Percentiles rank a stretch among this genome's conserved stretches.
phyloP scores from a whole-genome alignment of 257 asterid species.

The Jasminum sambac region DNA sequence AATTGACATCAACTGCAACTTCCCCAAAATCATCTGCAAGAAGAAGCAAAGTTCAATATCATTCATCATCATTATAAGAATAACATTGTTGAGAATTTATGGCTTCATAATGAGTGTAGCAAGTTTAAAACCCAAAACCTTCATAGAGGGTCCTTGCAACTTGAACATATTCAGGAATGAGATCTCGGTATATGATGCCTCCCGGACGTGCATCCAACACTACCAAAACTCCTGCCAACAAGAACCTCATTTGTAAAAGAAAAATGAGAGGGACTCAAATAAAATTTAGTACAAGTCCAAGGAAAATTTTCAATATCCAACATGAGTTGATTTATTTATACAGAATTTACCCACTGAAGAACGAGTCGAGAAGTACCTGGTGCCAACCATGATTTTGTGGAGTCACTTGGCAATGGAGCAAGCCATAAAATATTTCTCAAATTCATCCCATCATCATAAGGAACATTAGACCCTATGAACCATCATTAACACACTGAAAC shows the following conservation, averaged over 20 bases:
- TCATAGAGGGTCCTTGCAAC: slow-evolving; percentile 82
- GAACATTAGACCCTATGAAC: slow-evolving; percentile 68
- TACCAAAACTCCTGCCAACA: slow-evolving; percentile 76
- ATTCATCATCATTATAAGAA: neutral
- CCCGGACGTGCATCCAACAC: slow-evolving; percentile 86
- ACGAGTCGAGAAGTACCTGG: slow-evolving; percentile 61
- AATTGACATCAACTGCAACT: slow-evolving; percentile 76
- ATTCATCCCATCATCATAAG: slow-evolving; percentile 80
- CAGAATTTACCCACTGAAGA: slow-evolving; percentile 7
- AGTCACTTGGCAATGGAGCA: slow-evolving; percentile 81
- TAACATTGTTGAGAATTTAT: slow-evolving; percentile 9
- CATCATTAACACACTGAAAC: slow-evolving; percentile 24
- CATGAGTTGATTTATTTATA: neutral
- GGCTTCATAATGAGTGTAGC: slow-evolving; percentile 1
- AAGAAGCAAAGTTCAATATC: slow-evolving; percentile 8
- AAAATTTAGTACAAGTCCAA: neutral
- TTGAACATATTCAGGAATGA: slow-evolving; percentile 68
- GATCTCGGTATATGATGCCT: slow-evolving; percentile 80
- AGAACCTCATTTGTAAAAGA: neutral
- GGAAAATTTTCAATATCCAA: neutral
- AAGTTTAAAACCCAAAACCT: slow-evolving; percentile 41
- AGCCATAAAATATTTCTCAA: slow-evolving; percentile 92
- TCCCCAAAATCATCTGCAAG: slow-evolving; percentile 82
- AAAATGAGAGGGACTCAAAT: neutral
- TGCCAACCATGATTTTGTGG: slow-evolving; percentile 59